A percentile compares a stretch with the other conserved stretches of the same genome.
phyloP scores from a whole-genome alignment of 345 rosid species.

The Bruguiera gymnorhiza region DNA sequence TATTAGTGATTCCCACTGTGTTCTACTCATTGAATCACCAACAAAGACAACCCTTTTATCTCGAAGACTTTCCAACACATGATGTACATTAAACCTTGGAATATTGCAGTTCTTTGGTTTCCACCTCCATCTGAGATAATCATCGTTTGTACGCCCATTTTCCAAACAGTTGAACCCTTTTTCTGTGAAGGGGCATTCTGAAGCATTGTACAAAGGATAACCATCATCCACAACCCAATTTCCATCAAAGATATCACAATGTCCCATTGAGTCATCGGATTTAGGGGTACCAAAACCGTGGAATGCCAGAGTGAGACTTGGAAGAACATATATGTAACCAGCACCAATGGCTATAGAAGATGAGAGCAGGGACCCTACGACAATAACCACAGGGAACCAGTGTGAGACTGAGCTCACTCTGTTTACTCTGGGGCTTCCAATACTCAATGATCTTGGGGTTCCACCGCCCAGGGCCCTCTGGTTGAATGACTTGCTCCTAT shows the following conservation, averaged over 20 bases:
- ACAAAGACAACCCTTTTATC: constrained; percentile 77
- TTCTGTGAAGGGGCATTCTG: constrained; percentile 72
- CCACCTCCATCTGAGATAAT: constrained; percentile 79
- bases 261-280: constrained; percentile 29
- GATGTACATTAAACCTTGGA: constrained; percentile 48
- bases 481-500: constrained; percentile 34
- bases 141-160: constrained; percentile 59
- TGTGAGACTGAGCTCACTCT: constrained; percentile 39
- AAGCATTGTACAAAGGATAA: constrained; percentile 65
- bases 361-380: constrained; percentile 51
- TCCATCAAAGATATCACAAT: constrained; percentile 58
- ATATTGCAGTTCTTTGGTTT: constrained; percentile 65
- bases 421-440: constrained; percentile 33
- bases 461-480: constrained; percentile 39
- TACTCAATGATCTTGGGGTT: constrained; percentile 39
- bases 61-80: constrained; percentile 51
- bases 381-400: constrained; percentile 46
- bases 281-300: constrained; percentile 40
- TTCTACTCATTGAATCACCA: constrained; percentile 89
- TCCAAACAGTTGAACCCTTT: constrained; percentile 73
- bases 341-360: constrained; percentile 47
- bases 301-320: constrained; percentile 50
- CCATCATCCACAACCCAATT: constrained; percentile 59
- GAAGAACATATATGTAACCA: constrained; percentile 62
- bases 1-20: constrained; percentile 88